phyloP scores from a whole-genome alignment of 108 stramenopile species.

The Thalassiosira profunda region DNA sequence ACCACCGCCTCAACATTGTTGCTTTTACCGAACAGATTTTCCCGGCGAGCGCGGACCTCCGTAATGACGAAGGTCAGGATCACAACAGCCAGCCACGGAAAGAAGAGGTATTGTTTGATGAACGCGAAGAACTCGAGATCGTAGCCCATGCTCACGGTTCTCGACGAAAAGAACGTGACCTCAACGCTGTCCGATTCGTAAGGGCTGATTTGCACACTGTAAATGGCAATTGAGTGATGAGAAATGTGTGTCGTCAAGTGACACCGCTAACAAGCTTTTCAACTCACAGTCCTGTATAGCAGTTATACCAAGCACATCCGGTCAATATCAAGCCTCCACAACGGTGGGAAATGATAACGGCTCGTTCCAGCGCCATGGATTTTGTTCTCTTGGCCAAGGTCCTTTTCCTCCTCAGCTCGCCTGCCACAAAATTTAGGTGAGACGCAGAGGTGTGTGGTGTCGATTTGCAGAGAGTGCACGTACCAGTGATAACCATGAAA shows the following conservation, averaged over 20 bases:
- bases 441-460: no score
- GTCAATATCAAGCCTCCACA: conserved; percentile 10
- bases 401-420: conserved; percentile 9
- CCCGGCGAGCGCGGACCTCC: conserved; percentile 1
- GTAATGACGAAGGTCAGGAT: conserved; percentile 12
- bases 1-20: no score
- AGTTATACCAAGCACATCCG: conserved; percentile 20
- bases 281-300: conserved; percentile 40
- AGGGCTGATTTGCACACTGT: conserved; percentile 11
- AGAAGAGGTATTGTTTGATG: conserved; percentile 25
- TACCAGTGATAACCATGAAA: conserved; percentile 13
- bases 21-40: no score
- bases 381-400: background rate
- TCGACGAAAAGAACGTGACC: conserved; percentile 1
- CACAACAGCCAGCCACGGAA: conserved; percentile 14
- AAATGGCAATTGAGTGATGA: no score
- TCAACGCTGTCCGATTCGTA: conserved; percentile 11
- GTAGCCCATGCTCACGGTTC: conserved; percentile 13
- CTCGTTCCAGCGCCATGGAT: conserved; percentile 1
- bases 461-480: no score
- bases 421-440: no score
- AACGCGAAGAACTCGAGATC: conserved; percentile 19
- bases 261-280: no score
- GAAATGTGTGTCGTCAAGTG: no score
- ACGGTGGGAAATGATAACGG: conserved; percentile 7